Evolutionary conservation across 2,329 filamentous ascomycete species (phyloP), one percentile per base, ranked within the genome.

Genomic region (Aspergillus flavus): DNA sequence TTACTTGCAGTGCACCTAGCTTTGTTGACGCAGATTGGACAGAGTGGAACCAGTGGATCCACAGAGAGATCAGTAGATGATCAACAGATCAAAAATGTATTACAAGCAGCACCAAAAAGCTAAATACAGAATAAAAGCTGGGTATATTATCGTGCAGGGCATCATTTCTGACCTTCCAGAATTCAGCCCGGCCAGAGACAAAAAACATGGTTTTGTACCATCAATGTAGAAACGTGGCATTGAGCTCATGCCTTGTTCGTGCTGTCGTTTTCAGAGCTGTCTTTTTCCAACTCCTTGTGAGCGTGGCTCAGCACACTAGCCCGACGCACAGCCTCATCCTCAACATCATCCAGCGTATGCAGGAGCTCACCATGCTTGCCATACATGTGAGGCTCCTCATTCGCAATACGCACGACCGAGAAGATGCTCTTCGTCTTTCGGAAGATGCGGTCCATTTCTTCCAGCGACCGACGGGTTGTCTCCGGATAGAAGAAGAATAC

Each of bases 371-470:
- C 86, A 28, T 83, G 81, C 76, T 85, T 86, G 65, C 84, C 86
- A 72, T 86, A 88, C 61, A 86, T 81, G 66, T 83, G 80, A 11
- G 86, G 85, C 69, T 84, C 78, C 1, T 84, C 74, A 10, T 78
- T 72, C 3, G 86, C 85, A 32, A 85, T 76, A 58, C 78, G 75
- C 28, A 86, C 83, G 4, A 85, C 79, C 21, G 80, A 72, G 65
- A 86, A 84, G 57, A 83, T 73, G 26, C 77, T 82, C 30, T 73
- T 77, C 1, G 83, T 83, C 65, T 86, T 85, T 72, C 81, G 81
- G 80, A 90, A 89, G 67, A 91, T 88, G 62, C 86, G 82, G 70
- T 92, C 89, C 76, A 92, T 87, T 73, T 91, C 89, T 75, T 91
- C 89, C 36, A 91, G 80, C 16, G 82, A 86, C 9, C 85, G 83